phyloP scores from a whole-genome alignment of 2,329 filamentous ascomycete genomes.

The Parasarocladium wereldwijsianum region DNA sequence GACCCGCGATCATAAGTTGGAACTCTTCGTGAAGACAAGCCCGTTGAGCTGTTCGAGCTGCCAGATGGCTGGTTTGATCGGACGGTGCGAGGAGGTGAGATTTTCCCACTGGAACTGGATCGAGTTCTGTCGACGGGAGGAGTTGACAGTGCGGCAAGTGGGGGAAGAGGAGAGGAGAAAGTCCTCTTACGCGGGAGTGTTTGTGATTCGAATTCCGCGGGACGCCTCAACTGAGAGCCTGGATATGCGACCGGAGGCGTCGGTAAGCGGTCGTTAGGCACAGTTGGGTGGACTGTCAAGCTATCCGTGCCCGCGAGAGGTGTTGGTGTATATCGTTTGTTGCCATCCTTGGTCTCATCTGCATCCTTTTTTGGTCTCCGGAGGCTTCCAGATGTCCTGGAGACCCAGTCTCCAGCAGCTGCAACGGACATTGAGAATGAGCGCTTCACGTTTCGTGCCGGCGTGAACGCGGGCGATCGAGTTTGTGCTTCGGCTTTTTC shows the following conservation, averaged over 20 bases:
- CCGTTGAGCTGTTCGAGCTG: slow-evolving; percentile 26
- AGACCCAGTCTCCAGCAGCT: slow-evolving; percentile 41
- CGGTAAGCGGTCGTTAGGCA: too few relatives aligned
- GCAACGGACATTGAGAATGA: slow-evolving; percentile 47
- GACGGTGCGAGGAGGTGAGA: slow-evolving; percentile 19
- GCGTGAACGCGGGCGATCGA: slow-evolving; percentile 21
- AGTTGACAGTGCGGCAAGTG: slow-evolving; percentile 36
- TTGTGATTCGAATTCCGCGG: too few relatives aligned
- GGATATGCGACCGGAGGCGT: neutral
- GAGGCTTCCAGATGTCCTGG: slow-evolving; percentile 37
- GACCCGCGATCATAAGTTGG: slow-evolving; percentile 26
- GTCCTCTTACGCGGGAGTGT: slow-evolving; percentile 24
- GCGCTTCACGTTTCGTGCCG: slow-evolving; percentile 30
- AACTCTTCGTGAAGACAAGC: slow-evolving; percentile 22
- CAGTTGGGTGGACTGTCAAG: slow-evolving; percentile 15
- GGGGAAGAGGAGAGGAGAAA: slow-evolving; percentile 40
- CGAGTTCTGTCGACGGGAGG: slow-evolving; percentile 38
- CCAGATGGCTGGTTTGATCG: slow-evolving; percentile 27
- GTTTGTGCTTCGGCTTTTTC: slow-evolving; percentile 6
- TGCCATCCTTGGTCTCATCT: slow-evolving; percentile 23
- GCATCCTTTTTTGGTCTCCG: slow-evolving; percentile 39
- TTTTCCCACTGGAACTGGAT: slow-evolving; percentile 25
- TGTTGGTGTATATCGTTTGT: slow-evolving; percentile 38
- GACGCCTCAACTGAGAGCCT: neutral
- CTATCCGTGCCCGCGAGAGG: slow-evolving; percentile 22